Conservation (phyloP, 2,329 filamentous ascomycete species). For the Lecanosticta acicola region DNA sequence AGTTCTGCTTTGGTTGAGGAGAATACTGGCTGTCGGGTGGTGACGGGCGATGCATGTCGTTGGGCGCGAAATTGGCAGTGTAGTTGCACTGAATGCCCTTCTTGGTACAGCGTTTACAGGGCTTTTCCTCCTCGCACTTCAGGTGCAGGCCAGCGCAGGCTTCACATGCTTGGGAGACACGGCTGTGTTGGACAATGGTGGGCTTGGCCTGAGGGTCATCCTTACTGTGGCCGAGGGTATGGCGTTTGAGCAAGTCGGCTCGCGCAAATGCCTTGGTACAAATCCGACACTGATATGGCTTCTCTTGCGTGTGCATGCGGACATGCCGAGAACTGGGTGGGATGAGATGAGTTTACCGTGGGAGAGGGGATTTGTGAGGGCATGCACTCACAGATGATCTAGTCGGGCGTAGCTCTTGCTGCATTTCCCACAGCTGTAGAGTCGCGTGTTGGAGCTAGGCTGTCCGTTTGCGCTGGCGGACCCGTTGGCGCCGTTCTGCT, state of each 20-base stretch:
- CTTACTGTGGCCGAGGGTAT: conserved; percentile 42
- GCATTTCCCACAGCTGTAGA: conserved; percentile 50
- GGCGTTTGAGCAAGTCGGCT: conserved; percentile 48
- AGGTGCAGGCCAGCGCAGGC: conserved; percentile 49
- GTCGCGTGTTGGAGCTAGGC: conserved; percentile 10
- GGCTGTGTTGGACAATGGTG: conserved; percentile 31
- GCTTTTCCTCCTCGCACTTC: conserved; percentile 51
- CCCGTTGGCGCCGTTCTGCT: background rate
- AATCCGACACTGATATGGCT: conserved; percentile 41
- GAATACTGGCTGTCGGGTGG: conserved; percentile 17
- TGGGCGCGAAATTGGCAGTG: conserved; percentile 21
- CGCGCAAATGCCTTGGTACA: conserved; percentile 45
- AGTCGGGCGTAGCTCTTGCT: conserved; percentile 48
- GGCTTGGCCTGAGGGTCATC: conserved; percentile 28
- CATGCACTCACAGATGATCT: conserved; percentile 43
- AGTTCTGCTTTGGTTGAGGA: conserved; percentile 22
- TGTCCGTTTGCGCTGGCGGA: background rate
- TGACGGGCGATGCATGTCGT: conserved; percentile 18
- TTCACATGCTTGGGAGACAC: conserved; percentile 49
- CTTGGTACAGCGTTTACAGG: conserved; percentile 48
- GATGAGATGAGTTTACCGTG: background rate
- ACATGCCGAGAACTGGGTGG: conserved; percentile 39
- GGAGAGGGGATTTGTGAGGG: background rate
- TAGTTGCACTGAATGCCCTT: conserved; percentile 44
- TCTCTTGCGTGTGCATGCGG: conserved; percentile 44